phyloP scores from a whole-genome alignment of 306 rosid genomes.

The Rubus idaeus region DNA sequence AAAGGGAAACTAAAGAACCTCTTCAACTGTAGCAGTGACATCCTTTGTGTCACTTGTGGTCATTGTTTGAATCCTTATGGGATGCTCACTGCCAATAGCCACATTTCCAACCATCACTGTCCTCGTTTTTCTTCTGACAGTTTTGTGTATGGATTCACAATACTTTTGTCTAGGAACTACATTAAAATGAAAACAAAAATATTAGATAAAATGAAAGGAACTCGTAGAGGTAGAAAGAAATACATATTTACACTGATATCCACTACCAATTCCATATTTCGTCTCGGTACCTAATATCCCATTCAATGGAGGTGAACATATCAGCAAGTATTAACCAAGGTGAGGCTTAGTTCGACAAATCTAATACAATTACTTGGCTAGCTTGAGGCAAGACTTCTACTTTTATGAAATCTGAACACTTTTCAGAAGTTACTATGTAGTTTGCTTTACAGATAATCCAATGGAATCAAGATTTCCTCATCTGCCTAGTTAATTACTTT shows the following conservation, averaged over 20 bases:
- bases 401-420: background rate
- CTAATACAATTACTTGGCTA: background rate
- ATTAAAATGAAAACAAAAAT: constrained; percentile 26
- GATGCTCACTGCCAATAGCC: constrained; percentile 88
- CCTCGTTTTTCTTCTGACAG: constrained; percentile 85
- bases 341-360: background rate
- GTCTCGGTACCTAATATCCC: background rate
- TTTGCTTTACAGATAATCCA: background rate
- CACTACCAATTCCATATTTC: background rate
- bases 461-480: background rate
- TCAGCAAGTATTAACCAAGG: background rate
- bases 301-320: background rate
- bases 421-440: background rate
- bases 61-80: constrained; percentile 98
- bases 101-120: constrained; percentile 96
- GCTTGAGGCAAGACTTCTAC: background rate
- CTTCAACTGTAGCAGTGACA: constrained; percentile 88
- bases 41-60: constrained; percentile 95
- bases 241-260: constrained; percentile 3
- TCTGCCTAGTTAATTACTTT: background rate
- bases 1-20: constrained; percentile 49
- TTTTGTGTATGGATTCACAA: constrained; percentile 76
- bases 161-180: constrained; percentile 95
- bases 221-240: constrained; percentile 4
- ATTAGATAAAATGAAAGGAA: constrained; percentile 31